These are phyloP conservation scores for Solanum ossicruentum DNA, from an alignment of 257 asterid species.

Conservation along the genomic window DNA sequence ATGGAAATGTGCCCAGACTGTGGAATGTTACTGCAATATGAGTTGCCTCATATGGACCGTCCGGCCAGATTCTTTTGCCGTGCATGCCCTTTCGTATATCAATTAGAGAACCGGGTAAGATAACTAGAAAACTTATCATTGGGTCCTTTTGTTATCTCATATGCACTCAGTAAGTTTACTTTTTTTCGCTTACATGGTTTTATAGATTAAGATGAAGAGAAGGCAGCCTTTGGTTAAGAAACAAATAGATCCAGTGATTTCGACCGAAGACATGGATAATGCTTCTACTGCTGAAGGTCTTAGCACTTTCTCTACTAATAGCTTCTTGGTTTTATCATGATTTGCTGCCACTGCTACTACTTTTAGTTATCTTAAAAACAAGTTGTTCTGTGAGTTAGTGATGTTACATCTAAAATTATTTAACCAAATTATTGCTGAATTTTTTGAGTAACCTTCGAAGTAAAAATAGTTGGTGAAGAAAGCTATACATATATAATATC, in stretches of 20 bases:
- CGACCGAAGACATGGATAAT: constrained; percentile 33
- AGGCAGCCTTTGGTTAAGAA: constrained; percentile 39
- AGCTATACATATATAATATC: background rate
- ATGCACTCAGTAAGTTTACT: background rate
- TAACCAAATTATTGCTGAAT: background rate
- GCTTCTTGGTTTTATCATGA: background rate
- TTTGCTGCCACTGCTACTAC: background rate
- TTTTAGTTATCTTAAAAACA: background rate
- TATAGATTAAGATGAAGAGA: constrained; percentile 57
- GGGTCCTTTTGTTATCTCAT: background rate
- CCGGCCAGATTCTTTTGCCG: constrained; percentile 51
- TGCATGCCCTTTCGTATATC: constrained; percentile 49
- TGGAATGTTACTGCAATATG: constrained; percentile 48
- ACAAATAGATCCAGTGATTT: constrained; percentile 56
- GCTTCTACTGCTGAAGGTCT: constrained; percentile 44
- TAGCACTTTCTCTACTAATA: background rate
- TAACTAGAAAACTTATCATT: background rate
- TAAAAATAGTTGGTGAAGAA: background rate
- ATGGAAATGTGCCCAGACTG: constrained; percentile 87
- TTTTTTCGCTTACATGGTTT: background rate
- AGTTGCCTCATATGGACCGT: constrained; percentile 38
- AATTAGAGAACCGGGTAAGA: constrained; percentile 40
- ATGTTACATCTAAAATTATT: background rate
- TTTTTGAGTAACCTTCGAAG: background rate
- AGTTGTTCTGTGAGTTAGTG: background rate